Base-by-base conservation (phyloP, 2,329 filamentous ascomycete genomes). In the Neopestalotiopsis sp. region DNA sequence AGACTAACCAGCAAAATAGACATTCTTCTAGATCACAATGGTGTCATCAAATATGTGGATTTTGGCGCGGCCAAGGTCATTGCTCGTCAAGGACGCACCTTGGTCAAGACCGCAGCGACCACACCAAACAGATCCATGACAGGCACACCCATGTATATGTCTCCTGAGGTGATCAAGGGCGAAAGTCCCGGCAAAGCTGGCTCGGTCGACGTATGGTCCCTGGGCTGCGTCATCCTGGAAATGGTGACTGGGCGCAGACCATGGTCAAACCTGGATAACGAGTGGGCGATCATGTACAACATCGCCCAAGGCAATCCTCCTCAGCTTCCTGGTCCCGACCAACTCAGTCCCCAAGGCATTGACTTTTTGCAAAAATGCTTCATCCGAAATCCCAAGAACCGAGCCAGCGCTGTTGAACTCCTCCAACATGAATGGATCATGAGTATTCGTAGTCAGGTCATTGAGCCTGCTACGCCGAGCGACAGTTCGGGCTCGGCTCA, bases 231-330 rank as follows among this genome's bases (percentile, higher is more conserved):
- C 49, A 94, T 99, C 72, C 88, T 98, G 57, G 96, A 99, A 81
- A 98, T 99, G 95, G 94, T 94, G 3, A 99, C 96, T 0, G 96
- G 96, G 24, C 90, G 94, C 71, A 90, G 95, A 17, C 96, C 96
- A 1, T 99, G 96, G 96, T 94, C 94, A 32, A 94, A 92, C 72
- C 90, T 98, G 61, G 96, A 99, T 83, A 99, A 99, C 78, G 96
- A 99, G 81, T 99, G 95, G 94, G 96, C 96, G 57, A 98, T 99
- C 83, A 99, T 99, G 96, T 99, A 98, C 87, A 98, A 98, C 84
- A 99, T 99, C 77, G 96, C 96, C 1, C 95, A 97, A 78, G 96
- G 96, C 72, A 97, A 98, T 75, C 93, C 94, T 63, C 96, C 96
- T 5, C 92, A 94, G 78, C 86, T 98, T 68, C 96, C 96, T 1